Evolutionary conservation across 2,329 filamentous ascomycete genomes (phyloP), one percentile per base, ranked within the genome.

Genomic region (Fusarium sp.): DNA sequence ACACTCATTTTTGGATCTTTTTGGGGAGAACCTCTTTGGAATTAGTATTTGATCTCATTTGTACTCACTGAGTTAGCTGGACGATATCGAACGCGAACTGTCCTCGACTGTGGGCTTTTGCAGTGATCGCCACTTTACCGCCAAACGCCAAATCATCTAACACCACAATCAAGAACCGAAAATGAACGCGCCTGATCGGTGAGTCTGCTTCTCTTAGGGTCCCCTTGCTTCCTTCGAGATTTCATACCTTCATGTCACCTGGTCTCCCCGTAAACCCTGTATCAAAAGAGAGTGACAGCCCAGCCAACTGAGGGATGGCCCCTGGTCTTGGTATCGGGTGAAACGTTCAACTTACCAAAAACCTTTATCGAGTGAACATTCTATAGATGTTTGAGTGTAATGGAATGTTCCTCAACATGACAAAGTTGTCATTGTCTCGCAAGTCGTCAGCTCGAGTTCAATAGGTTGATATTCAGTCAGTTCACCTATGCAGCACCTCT

Each of bases 161-260:
- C 49, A 62, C 31, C 22, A 24, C 7, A 22, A 42, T 26, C 19
- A 54, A 52, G 24, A 57, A 42, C 19, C 40, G 10, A 83, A 71
- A 28, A 87, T 88, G 85, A 88, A 88, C 80, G 85, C 85, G 14
- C 85, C 85, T 19, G 85, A 88, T 75, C 81, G 85, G 85, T 87
- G 70, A 77, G 85, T 79, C 39, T 8, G 15, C 15, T 52, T 17
- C 49, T 46, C 49, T 54, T 22, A 47, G 33, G 38, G 21, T 47
- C 14, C 42, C 56, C 31, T 19, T 31, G 36, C 44, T 24, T 26
- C 2, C 15, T 40, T 34, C 10, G 7, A 33, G 14, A 10, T 52
- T 22, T 26, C 56, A 40, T 31, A 24, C n/a, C 42, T 28, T 33
- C 36, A 42, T 13, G 38, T 21, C 13, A 3, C n/a, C 34, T 42